A percentile compares a stretch with the other conserved stretches of the same genome.
Evolutionary conservation across 164 flowering plant genomes (phyloP).

Genomic region (Kingdonia uniflora): DNA sequence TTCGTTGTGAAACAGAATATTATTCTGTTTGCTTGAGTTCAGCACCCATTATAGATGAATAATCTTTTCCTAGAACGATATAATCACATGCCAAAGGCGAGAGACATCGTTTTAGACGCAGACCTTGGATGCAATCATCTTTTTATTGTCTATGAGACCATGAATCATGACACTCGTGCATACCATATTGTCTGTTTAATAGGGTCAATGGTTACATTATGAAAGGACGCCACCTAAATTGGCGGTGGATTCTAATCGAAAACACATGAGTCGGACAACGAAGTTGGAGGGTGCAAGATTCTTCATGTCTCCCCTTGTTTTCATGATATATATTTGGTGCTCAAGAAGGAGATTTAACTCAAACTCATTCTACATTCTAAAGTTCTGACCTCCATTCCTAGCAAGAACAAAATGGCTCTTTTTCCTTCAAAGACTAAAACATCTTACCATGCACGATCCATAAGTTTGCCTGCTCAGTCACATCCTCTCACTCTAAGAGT

Average conservation of each 20-base stretch:
- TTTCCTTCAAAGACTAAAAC: not conserved
- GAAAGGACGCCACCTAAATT: not conserved
- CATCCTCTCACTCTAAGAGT: slow-evolving; percentile 9
- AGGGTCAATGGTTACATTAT: not conserved
- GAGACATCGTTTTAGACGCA: not conserved
- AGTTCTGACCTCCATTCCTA: not conserved
- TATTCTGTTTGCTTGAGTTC: not conserved
- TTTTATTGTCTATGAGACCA: not conserved
- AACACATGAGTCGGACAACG: not conserved
- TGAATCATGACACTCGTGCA: not conserved
- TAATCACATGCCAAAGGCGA: not conserved
- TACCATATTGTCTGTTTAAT: not conserved
- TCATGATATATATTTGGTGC: not conserved
- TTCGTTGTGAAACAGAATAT: not conserved
- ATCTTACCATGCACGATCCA: slow-evolving; percentile 11
- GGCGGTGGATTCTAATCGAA: not conserved
- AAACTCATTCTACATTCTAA: not conserved
- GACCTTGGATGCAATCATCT: not conserved
- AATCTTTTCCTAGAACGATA: too few relatives aligned
- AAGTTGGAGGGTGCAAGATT: not conserved
- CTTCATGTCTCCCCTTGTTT: not conserved
- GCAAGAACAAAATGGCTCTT: not conserved
- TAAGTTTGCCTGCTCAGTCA: slow-evolving; percentile 14
- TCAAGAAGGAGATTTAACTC: not conserved
- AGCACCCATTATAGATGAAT: too few relatives aligned